Evolutionary conservation across 495 filamentous ascomycete species (phyloP).

Genomic region (Platismatia glauca): DNA sequence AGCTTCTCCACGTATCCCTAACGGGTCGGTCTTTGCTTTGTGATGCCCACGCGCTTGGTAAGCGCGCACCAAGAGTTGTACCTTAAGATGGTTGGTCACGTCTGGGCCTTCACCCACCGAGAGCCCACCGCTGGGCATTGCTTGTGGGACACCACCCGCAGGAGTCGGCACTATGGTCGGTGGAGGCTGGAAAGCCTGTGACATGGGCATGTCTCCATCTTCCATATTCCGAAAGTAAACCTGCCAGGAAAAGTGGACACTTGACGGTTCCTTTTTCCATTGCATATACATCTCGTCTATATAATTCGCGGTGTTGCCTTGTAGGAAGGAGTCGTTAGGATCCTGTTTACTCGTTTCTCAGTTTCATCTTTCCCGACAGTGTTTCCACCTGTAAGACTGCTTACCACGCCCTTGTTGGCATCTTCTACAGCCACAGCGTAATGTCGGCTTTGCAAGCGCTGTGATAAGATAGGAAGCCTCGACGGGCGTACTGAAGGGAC

Average conservation of each 20-base stretch:
- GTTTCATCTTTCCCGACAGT: background rate
- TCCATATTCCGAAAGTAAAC: constrained; percentile 99
- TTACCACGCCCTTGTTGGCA: constrained; percentile 44
- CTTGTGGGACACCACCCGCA: constrained; percentile 65
- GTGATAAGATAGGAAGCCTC: constrained; percentile 35
- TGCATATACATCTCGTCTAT: constrained; percentile 99
- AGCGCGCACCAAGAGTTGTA: constrained; percentile 89
- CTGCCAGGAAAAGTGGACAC: constrained; percentile 97
- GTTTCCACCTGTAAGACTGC: background rate
- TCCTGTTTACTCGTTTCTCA: constrained; percentile 41
- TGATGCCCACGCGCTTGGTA: constrained; percentile 98
- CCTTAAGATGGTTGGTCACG: constrained; percentile 94
- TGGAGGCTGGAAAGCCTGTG: constrained; percentile 90
- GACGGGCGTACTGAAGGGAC: constrained; percentile 31
- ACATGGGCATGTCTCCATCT: constrained; percentile 91
- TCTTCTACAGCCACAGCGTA: constrained; percentile 54
- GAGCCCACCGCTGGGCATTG: constrained; percentile 61
- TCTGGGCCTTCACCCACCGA: constrained; percentile 63
- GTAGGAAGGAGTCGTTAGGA: constrained; percentile 88
- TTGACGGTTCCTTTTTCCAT: constrained; percentile 88
- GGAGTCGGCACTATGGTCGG: constrained; percentile 79
- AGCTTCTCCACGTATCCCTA: constrained; percentile 81
- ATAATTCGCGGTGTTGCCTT: constrained; percentile 93
- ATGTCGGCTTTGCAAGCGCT: constrained; percentile 36
- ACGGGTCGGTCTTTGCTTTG: constrained; percentile 93